phyloP scores from a whole-genome alignment of 78 protist genomes.

The Dictyostelium intermedium region DNA sequence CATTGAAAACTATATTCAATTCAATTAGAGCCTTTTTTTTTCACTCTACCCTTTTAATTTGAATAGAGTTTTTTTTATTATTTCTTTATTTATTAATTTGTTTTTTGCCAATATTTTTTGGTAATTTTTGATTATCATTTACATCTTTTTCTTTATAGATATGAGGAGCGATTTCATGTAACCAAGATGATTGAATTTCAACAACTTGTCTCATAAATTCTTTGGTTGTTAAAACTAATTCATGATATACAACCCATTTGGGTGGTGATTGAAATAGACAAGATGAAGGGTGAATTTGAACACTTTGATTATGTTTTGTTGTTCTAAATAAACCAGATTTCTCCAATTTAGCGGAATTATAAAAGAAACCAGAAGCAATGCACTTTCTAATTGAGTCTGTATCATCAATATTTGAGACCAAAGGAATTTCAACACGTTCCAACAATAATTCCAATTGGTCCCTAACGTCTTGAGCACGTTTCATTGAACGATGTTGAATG shows the following conservation, averaged over 20 bases:
- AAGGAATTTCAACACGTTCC: conserved; percentile 92
- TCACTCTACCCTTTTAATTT: too few relatives aligned
- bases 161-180: conserved; percentile 98
- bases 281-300: conserved; percentile 90
- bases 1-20: too few relatives aligned
- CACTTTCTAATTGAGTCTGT: conserved; percentile 86
- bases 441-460: conserved; percentile 92
- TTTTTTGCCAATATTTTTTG: conserved; percentile 1
- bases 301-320: conserved; percentile 86
- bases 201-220: conserved; percentile 94
- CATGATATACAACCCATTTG: conserved; percentile 95
- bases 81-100: neutral
- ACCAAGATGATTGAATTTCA: conserved; percentile 97
- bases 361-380: conserved; percentile 94
- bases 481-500: conserved; percentile 94
- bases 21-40: too few relatives aligned
- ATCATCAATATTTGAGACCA: conserved; percentile 44
- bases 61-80: neutral
- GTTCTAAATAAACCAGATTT: conserved; percentile 84
- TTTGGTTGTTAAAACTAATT: conserved; percentile 93
- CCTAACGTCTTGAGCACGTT: conserved; percentile 94
- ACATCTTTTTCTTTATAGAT: conserved; percentile 81
- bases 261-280: conserved; percentile 75
- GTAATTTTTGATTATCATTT: neutral
- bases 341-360: conserved; percentile 83